Evolutionary conservation across 2,329 filamentous ascomycete species (phyloP), one percentile per base, ranked within the genome.

Genomic region (Gliomastix tumulicola): DNA sequence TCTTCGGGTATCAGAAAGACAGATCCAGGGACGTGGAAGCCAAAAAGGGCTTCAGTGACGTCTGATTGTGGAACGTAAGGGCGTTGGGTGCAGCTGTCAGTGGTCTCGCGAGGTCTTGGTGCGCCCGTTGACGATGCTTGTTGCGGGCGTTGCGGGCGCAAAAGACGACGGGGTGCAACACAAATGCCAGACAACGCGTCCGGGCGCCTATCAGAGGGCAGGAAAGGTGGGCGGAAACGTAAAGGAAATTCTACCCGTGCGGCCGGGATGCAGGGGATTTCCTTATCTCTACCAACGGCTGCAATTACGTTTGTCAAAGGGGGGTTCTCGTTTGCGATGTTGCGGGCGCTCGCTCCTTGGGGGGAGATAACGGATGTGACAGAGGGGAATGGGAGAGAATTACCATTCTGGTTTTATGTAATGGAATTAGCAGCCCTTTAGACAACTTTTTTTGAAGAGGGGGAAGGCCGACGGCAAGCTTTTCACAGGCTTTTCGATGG

Each of bases 351-450:
- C 47, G 35, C 37, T 31, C 41, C 41, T 49, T 49, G 45, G 46
- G 46, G 49, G 47, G 40, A 51, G 48, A 55, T 56, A 55, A 50
- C 50, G 49, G 37, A 35, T 22, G 18, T 30, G 43, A 46, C 46
- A 34, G 47, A 44, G 48, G 37, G 37, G 38, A 45, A 33, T 38
- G 42, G 36, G 39, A 39, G 41, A 42, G 45, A 45, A 47, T 43
- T 42, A 39, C 50, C 43, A 42, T 43, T 48, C 49, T 52, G 54
- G 46, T 59, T 60, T 60, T 60, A 60, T 59, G 57, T 60, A 60
- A 59, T 58, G 53, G 49, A 58, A 56, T 54, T 55, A 28, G 12
- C 22, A 28, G n/a, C n/a, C n/a, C n/a, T n/a, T n/a, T n/a, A n/a
- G n/a, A n/a, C n/a, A n/a, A n/a, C n/a, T n/a, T n/a, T n/a, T n/a